A percentile compares a stretch with the other conserved stretches of the same genome.
phyloP scores from a whole-genome alignment of 257 asterid species.

The Nicotiana obtusifolia region DNA sequence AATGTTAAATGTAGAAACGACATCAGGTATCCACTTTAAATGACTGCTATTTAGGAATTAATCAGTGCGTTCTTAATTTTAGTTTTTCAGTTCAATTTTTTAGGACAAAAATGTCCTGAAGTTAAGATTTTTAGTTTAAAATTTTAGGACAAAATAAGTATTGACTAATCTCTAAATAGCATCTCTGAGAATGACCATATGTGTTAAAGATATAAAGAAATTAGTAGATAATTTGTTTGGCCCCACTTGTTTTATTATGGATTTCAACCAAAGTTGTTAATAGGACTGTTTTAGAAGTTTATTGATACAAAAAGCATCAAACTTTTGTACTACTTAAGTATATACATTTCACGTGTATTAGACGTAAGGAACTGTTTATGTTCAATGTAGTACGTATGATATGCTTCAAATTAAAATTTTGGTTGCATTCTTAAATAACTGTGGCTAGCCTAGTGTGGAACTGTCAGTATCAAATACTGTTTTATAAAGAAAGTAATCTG shows the following conservation, averaged over 20 bases:
- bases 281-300: slow-evolving; percentile 4
- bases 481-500: slow-evolving; percentile 7
- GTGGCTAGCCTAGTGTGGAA: neutral
- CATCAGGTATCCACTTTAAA: no score
- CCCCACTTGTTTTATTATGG: no score
- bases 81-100: no score
- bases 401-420: neutral
- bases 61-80: no score
- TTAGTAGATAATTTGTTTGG: slow-evolving; percentile 24
- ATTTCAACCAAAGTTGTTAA: slow-evolving; percentile 17
- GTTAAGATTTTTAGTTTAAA: no score
- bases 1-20: no score
- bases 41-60: no score
- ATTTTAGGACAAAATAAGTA: no score
- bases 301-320: slow-evolving; percentile 4
- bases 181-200: no score
- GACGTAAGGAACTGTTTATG: slow-evolving; percentile 3
- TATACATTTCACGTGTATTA: slow-evolving; percentile 10
- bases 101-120: no score
- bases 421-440: neutral
- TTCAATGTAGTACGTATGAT: neutral
- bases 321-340: neutral
- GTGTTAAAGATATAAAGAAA: slow-evolving; percentile 35
- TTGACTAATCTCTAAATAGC: no score
- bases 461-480: slow-evolving; percentile 15